Evolutionary conservation across 1,139 yeast genomes (phyloP).

Genomic region (Lodderomyces beijingensis): DNA sequence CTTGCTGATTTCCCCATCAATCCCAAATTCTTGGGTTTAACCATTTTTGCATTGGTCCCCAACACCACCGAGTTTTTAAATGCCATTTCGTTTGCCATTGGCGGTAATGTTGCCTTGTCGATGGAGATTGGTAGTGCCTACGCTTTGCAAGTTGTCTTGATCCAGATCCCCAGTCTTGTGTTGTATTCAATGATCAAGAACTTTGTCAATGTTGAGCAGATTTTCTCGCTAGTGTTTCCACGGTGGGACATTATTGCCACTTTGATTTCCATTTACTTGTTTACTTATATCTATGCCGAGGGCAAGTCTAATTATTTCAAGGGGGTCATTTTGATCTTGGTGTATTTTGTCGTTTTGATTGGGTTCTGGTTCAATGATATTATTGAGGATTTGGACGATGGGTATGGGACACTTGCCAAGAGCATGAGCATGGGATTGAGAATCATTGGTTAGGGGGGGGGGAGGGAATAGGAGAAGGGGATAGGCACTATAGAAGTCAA

Average conservation of each 20-base stretch:
- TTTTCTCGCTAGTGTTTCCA: constrained; percentile 86
- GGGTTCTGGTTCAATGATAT: constrained; percentile 74
- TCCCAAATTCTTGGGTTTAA: constrained; percentile 87
- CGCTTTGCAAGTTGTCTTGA: constrained; percentile 91
- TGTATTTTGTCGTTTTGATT: constrained; percentile 68
- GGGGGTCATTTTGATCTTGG: constrained; percentile 81
- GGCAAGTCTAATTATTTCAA: constrained; percentile 96
- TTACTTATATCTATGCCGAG: constrained; percentile 92
- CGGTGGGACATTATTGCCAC: constrained; percentile 93
- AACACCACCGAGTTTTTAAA: constrained; percentile 95
- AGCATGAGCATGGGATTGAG: too few relatives aligned
- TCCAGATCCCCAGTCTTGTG: constrained; percentile 90
- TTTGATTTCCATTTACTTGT: constrained; percentile 78
- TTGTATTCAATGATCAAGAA: constrained; percentile 59
- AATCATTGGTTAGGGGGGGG: too few relatives aligned
- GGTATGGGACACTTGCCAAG: constrained; percentile 17
- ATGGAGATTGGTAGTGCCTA: constrained; percentile 99
- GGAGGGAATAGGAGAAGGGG: too few relatives aligned
- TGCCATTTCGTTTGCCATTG: constrained; percentile 93
- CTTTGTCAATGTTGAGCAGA: constrained; percentile 36
- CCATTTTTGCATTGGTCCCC: constrained; percentile 93
- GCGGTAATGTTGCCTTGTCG: constrained; percentile 92
- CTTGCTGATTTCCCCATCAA: constrained; percentile 70
- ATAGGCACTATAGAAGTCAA: too few relatives aligned
- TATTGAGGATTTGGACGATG: constrained; percentile 35